Evolutionary conservation across 495 filamentous ascomycete genomes (phyloP).

Genomic region (Xylaria intraflava): DNA sequence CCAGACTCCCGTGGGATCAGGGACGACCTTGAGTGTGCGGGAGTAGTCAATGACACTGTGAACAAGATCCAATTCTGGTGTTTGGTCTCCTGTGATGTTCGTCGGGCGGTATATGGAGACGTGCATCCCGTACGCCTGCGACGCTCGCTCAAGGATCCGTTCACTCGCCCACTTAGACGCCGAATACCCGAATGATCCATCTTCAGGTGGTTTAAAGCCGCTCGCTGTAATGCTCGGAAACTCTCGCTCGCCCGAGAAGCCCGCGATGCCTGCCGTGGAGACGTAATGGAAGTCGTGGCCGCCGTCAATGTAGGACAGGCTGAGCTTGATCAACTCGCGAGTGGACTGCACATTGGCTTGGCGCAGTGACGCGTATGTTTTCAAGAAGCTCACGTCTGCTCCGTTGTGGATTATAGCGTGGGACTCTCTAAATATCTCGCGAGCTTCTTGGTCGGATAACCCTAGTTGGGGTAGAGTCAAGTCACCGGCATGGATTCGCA

Average conservation of each 20-base stretch:
- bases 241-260: constrained; percentile 8
- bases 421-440: constrained; percentile 23
- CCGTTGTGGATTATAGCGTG: constrained; percentile 44
- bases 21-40: too few relatives aligned
- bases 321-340: constrained; percentile 7
- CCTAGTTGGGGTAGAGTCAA: constrained; percentile 24
- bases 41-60: too few relatives aligned
- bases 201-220: constrained; percentile 2
- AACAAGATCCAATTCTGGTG: too few relatives aligned
- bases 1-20: too few relatives aligned
- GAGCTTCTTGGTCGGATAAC: constrained; percentile 22
- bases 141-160: constrained; percentile 7
- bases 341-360: constrained; percentile 22
- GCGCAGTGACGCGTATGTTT: constrained; percentile 12
- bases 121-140: background rate
- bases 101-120: constrained; percentile 21
- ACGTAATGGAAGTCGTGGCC: constrained; percentile 24
- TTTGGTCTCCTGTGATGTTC: constrained; percentile 23
- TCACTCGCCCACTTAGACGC: constrained; percentile 19
- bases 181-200: constrained; percentile 18
- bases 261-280: constrained; percentile 17
- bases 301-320: constrained; percentile 14
- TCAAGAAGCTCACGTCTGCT: constrained; percentile 21
- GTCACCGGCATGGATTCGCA: too few relatives aligned
- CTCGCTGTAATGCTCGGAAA: background rate